These are phyloP conservation scores for Phytopythium boreale DNA, from an alignment of 352 stramenopile species.

Conservation along the genomic window DNA sequence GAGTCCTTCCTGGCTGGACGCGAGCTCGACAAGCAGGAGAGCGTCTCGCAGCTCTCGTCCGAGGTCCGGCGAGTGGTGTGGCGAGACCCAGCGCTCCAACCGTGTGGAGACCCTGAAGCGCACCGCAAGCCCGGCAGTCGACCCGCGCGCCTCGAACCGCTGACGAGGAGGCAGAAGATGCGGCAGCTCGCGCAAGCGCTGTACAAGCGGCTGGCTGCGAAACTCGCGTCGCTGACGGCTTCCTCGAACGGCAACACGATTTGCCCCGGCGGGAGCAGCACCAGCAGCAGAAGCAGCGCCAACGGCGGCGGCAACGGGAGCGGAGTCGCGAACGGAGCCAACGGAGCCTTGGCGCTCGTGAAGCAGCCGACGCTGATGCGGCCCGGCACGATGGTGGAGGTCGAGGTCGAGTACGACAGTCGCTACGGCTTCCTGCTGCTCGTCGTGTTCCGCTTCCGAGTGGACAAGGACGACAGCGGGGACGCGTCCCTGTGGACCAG, in stretches of 20 bases:
- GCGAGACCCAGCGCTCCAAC: slow-evolving; percentile 32
- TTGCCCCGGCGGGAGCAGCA: slow-evolving; percentile 11
- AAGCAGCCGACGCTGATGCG: slow-evolving; percentile 17
- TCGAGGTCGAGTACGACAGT: slow-evolving; percentile 75
- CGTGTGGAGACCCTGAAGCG: slow-evolving; percentile 18
- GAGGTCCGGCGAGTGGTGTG: slow-evolving; percentile 53
- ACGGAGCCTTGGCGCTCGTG: neutral
- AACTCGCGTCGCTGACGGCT: neutral
- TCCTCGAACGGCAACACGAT: slow-evolving; percentile 19
- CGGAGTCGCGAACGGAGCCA: neutral
- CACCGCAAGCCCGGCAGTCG: slow-evolving; percentile 16
- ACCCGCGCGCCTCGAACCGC: slow-evolving; percentile 10
- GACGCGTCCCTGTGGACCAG: neutral
- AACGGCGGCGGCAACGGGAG: neutral
- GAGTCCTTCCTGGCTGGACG: slow-evolving; percentile 36
- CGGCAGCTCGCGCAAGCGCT: slow-evolving; percentile 13
- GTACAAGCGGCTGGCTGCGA: slow-evolving; percentile 10
- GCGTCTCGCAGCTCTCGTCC: slow-evolving; percentile 42
- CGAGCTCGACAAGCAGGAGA: slow-evolving; percentile 48
- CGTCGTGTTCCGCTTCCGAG: slow-evolving; percentile 45
- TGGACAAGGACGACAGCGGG: slow-evolving; percentile 18
- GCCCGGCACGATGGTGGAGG: slow-evolving; percentile 45
- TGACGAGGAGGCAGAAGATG: slow-evolving; percentile 28
- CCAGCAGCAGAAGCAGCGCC: neutral
- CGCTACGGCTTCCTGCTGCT: slow-evolving; percentile 52